Conservation (phyloP, 495 filamentous ascomycete species). For the Schizothecium vesticola region DNA sequence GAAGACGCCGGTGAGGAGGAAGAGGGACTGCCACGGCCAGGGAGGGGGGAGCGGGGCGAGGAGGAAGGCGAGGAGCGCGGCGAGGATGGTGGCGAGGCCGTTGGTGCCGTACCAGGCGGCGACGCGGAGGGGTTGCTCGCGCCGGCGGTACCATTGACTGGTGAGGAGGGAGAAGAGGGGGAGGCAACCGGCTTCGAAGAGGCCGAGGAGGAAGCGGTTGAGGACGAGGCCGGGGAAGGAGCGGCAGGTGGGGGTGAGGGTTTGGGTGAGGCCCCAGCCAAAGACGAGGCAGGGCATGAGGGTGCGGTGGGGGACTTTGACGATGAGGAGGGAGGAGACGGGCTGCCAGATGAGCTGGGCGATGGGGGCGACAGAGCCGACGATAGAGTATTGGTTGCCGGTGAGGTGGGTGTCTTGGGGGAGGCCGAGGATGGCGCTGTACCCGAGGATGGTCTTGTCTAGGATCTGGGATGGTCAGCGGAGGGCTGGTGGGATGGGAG, state of each 20-base stretch:
- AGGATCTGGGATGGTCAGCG: constrained; percentile 45
- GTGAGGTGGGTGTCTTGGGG: constrained; percentile 47
- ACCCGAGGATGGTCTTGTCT: constrained; percentile 60
- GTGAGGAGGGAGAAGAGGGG: constrained; percentile 57
- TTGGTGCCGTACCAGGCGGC: constrained; percentile 63
- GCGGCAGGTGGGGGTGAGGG: constrained; percentile 49
- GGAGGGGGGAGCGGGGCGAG: constrained; percentile 29
- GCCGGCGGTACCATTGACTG: constrained; percentile 57
- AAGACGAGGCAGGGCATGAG: constrained; percentile 56
- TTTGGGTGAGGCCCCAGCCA: constrained; percentile 58
- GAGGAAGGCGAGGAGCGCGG: constrained; percentile 56
- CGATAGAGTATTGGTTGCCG: constrained; percentile 55
- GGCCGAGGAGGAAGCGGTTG: constrained; percentile 55
- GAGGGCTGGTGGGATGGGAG: too few species aligned
- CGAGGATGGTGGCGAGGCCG: constrained; percentile 58
- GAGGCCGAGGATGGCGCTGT: constrained; percentile 60
- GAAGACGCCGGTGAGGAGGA: constrained; percentile 53
- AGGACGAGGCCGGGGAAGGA: constrained; percentile 47
- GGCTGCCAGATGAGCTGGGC: constrained; percentile 64
- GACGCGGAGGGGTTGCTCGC: constrained; percentile 57
- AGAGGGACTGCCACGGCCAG: constrained; percentile 46
- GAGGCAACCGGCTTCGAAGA: constrained; percentile 58
- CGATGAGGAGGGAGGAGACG: constrained; percentile 58
- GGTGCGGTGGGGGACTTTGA: constrained; percentile 60
- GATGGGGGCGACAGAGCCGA: constrained; percentile 58